These are phyloP conservation scores for Arachnomyces sp. DNA, from an alignment of 2,329 filamentous ascomycete genomes.

Conservation along the genomic window DNA sequence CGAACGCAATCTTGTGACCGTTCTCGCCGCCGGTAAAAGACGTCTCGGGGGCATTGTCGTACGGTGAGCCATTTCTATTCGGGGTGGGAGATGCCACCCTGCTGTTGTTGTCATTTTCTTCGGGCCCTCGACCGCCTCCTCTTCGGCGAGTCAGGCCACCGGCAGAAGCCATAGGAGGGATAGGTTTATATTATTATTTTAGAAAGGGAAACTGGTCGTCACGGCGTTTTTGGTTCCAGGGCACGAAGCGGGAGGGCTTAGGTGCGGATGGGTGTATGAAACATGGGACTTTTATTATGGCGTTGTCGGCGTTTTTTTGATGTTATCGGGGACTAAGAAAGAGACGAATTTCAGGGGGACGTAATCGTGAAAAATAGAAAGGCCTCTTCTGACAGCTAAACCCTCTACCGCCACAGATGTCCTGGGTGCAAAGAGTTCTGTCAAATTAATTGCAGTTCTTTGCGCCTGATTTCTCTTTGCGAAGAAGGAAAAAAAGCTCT, in stretches of 20 bases:
- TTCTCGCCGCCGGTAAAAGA: constrained; percentile 82
- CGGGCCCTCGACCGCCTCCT: constrained; percentile 52
- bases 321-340: no score
- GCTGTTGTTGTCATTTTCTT: constrained; percentile 55
- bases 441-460: no score
- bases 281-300: no score
- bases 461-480: no score
- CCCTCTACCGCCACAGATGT: no score
- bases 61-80: constrained; percentile 49
- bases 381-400: no score
- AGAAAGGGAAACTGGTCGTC: constrained; percentile 4
- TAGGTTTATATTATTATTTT: constrained; percentile 6
- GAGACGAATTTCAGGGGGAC: no score
- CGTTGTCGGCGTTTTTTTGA: no score
- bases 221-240: not conserved
- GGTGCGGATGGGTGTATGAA: no score
- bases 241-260: constrained; percentile 7
- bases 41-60: constrained; percentile 56
- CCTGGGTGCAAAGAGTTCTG: no score
- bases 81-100: constrained; percentile 59
- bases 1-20: constrained; percentile 97
- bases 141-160: constrained; percentile 64
- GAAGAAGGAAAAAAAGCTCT: no score
- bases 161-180: constrained; percentile 51
- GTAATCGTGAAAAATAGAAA: no score